A percentile compares a stretch with the other conserved stretches of the same genome.
Evolutionary conservation across 2,329 filamentous ascomycete genomes (phyloP).

Genomic region (Cadophora gregata): DNA sequence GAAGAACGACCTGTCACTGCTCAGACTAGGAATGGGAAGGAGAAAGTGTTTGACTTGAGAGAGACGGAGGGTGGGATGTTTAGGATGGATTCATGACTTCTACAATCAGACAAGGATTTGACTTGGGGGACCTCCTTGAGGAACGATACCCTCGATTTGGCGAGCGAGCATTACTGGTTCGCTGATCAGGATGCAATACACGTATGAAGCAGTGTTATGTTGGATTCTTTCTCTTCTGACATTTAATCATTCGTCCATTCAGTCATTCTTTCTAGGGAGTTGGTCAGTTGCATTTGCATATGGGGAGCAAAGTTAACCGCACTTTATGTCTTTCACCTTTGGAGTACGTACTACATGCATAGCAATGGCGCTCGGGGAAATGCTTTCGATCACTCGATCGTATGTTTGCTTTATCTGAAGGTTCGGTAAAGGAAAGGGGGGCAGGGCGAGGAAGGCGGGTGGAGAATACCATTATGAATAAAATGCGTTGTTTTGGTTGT

Average conservation of each 20-base stretch:
- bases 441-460: too few species aligned
- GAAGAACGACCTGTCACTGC: slow-evolving; percentile 10
- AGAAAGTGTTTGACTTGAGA: slow-evolving; percentile 16
- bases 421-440: not conserved
- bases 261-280: not conserved
- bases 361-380: slow-evolving; percentile 12
- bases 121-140: too few species aligned
- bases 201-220: not conserved
- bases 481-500: not conserved
- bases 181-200: slow-evolving; percentile 1
- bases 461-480: not conserved
- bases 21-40: slow-evolving; percentile 12
- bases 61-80: slow-evolving; percentile 21
- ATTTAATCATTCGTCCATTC: not conserved
- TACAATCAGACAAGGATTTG: too few species aligned
- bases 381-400: not conserved
- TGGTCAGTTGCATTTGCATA: slow-evolving; percentile 5
- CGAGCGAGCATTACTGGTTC: not conserved
- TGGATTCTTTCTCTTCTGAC: not conserved
- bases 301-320: not conserved
- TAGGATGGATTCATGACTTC: slow-evolving; percentile 20
- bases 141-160: too few species aligned
- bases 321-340: not conserved
- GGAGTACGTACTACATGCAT: slow-evolving; percentile 15
- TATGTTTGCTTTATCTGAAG: not conserved